Conservation (phyloP, 495 filamentous ascomycete genomes). For the Daldinia childiae region DNA sequence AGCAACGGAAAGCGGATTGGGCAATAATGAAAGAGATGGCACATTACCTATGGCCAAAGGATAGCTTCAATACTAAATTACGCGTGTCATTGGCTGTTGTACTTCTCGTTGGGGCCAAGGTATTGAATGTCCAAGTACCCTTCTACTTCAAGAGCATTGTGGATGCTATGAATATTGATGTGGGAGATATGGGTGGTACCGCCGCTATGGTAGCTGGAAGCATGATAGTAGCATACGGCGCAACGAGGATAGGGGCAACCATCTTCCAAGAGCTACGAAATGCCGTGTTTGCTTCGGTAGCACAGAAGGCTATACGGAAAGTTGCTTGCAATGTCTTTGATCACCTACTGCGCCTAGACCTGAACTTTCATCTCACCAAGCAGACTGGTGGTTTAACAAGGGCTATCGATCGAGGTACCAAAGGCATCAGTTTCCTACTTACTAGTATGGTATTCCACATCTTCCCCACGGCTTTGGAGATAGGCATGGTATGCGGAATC, state of each 20-base stretch:
- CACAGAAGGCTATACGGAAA: constrained; percentile 92
- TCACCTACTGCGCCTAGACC: constrained; percentile 86
- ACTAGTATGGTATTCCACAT: constrained; percentile 99
- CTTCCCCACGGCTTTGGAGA: constrained; percentile 91
- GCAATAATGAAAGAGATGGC: constrained; percentile 98
- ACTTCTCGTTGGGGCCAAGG: constrained; percentile 88
- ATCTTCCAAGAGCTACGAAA: constrained; percentile 92
- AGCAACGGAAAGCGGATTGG: constrained; percentile 97
- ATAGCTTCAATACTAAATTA: constrained; percentile 78
- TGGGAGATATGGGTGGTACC: constrained; percentile 80
- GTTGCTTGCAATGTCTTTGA: constrained; percentile 94
- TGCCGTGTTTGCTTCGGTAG: constrained; percentile 94
- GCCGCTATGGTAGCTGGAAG: constrained; percentile 88
- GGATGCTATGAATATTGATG: constrained; percentile 96
- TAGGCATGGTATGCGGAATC: constrained; percentile 91
- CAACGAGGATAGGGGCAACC: constrained; percentile 84
- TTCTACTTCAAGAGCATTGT: constrained; percentile 99
- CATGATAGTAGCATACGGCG: constrained; percentile 92
- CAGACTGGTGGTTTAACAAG: constrained; percentile 95
- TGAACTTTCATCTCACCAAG: constrained; percentile 91
- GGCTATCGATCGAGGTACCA: constrained; percentile 95
- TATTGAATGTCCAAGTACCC: constrained; percentile 95
- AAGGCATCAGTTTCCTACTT: constrained; percentile 95
- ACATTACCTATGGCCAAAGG: constrained; percentile 95
- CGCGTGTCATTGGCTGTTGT: constrained; percentile 83